Percentiles rank a stretch among this genome's conserved stretches.
Conservation (phyloP, 2,329 filamentous ascomycete species). For the Alternaria conjuncta region DNA sequence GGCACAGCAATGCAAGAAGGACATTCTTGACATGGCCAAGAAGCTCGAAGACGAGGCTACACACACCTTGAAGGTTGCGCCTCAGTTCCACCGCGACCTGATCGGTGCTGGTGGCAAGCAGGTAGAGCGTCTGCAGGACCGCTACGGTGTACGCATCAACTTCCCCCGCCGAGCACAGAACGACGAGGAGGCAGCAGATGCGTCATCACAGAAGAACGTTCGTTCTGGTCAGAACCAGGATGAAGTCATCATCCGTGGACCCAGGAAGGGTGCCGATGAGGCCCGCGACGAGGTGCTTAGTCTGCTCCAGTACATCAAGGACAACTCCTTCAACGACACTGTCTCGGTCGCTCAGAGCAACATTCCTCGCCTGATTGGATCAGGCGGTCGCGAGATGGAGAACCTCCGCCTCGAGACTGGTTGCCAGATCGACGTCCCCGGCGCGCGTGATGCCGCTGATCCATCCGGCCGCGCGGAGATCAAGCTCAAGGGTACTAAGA, state of each 20-base stretch:
- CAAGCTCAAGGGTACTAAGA: constrained; percentile 88
- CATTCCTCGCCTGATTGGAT: constrained; percentile 90
- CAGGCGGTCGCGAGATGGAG: constrained; percentile 89
- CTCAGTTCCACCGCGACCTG: constrained; percentile 91
- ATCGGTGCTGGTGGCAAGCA: constrained; percentile 88
- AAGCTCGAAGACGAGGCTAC: constrained; percentile 91
- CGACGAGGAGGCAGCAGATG: constrained; percentile 73
- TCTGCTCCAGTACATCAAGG: constrained; percentile 85
- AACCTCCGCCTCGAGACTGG: constrained; percentile 83
- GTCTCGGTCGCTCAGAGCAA: constrained; percentile 90
- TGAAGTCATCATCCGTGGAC: constrained; percentile 89
- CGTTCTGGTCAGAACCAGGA: constrained; percentile 75
- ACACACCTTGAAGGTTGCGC: constrained; percentile 85
- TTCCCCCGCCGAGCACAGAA: constrained; percentile 77
- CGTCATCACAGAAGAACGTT: constrained; percentile 68
- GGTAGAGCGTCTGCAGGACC: constrained; percentile 89
- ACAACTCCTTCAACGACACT: constrained; percentile 80
- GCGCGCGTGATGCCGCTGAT: constrained; percentile 72
- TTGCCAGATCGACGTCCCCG: constrained; percentile 90
- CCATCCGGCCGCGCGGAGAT: constrained; percentile 78
- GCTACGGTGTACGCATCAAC: constrained; percentile 93
- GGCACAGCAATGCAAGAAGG: constrained; percentile 81
- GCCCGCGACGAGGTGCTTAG: constrained; percentile 90
- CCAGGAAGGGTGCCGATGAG: constrained; percentile 89
- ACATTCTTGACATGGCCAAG: constrained; percentile 80